Evolutionary conservation across 1,284 basidiomycete species (phyloP).

Genomic region (Cutaneotrichosporon sp.): DNA sequence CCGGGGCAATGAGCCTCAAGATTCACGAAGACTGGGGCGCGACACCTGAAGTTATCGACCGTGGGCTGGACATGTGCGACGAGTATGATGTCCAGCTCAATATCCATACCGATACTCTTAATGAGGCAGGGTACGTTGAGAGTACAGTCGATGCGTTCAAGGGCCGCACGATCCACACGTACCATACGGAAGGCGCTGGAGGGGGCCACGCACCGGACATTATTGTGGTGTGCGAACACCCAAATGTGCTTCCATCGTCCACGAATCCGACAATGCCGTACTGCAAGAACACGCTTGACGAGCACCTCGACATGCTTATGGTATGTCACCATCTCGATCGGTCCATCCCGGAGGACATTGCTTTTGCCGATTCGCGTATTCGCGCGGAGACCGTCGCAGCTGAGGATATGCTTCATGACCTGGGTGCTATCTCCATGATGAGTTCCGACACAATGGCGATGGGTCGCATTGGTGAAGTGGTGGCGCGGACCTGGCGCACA

Average conservation of each 20-base stretch:
- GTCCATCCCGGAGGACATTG: constrained; percentile 85
- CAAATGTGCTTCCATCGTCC: constrained; percentile 92
- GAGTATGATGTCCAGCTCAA: constrained; percentile 95
- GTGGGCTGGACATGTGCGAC: constrained; percentile 76
- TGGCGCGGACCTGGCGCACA: constrained; percentile 90
- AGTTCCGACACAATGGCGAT: constrained; percentile 94
- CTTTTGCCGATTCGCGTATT: constrained; percentile 96
- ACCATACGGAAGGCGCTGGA: constrained; percentile 90
- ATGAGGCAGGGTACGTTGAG: constrained; percentile 70
- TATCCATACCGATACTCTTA: constrained; percentile 95
- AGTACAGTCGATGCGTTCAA: constrained; percentile 88
- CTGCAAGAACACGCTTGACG: constrained; percentile 87
- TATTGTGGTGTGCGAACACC: constrained; percentile 84
- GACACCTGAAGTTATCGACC: constrained; percentile 78
- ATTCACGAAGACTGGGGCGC: constrained; percentile 98
- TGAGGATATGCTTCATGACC: constrained; percentile 93
- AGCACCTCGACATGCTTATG: constrained; percentile 98
- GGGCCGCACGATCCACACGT: constrained; percentile 92
- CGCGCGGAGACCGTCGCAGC: constrained; percentile 95
- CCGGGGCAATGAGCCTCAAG: constrained; percentile 88
- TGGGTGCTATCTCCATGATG: constrained; percentile 93
- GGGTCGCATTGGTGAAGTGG: constrained; percentile 95
- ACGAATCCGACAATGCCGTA: constrained; percentile 97
- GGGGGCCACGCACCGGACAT: constrained; percentile 98
- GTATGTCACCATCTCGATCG: constrained; percentile 81